phyloP scores from a whole-genome alignment of 1,139 yeast genomes.

The Blastobotrys petasosporus region DNA sequence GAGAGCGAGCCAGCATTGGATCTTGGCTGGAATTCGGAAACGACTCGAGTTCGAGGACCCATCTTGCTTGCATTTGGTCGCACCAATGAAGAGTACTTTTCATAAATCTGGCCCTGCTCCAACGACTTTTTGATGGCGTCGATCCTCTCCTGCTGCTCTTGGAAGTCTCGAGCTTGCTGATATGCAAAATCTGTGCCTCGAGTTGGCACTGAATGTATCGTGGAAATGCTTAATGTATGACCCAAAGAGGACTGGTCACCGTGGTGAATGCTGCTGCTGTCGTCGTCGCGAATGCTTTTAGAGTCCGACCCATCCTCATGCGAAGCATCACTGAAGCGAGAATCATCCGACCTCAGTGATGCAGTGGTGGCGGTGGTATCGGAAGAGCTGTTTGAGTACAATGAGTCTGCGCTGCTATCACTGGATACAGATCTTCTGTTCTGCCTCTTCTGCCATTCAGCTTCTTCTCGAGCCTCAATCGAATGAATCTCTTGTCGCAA shows the following conservation, averaged over 20 bases:
- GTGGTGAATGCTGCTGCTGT: constrained; percentile 2
- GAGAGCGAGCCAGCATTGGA: background rate
- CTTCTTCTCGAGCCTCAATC: constrained; percentile 24
- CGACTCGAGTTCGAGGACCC: no score
- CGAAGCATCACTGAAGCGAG: background rate
- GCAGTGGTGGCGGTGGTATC: constrained; percentile 12
- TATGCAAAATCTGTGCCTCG: no score
- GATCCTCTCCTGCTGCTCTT: constrained; percentile 8
- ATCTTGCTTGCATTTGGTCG: background rate
- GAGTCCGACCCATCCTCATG: background rate
- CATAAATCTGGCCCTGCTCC: constrained; percentile 15
- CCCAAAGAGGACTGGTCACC: constrained; percentile 8
- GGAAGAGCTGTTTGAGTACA: constrained; percentile 6
- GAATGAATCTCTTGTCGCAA: constrained; percentile 28
- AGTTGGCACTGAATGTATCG: background rate
- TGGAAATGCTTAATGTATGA: constrained; percentile 1
- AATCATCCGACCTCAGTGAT: background rate
- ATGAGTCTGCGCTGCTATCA: constrained; percentile 5
- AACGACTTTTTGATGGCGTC: constrained; percentile 16
- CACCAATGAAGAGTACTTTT: constrained; percentile 16
- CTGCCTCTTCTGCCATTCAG: constrained; percentile 16
- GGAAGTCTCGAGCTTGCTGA: background rate
- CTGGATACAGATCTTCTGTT: background rate
- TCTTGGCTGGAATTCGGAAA: no score
- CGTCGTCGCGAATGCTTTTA: background rate